Conservation (phyloP, 2,329 filamentous ascomycete genomes). For the Colletotrichum eremochloae region DNA sequence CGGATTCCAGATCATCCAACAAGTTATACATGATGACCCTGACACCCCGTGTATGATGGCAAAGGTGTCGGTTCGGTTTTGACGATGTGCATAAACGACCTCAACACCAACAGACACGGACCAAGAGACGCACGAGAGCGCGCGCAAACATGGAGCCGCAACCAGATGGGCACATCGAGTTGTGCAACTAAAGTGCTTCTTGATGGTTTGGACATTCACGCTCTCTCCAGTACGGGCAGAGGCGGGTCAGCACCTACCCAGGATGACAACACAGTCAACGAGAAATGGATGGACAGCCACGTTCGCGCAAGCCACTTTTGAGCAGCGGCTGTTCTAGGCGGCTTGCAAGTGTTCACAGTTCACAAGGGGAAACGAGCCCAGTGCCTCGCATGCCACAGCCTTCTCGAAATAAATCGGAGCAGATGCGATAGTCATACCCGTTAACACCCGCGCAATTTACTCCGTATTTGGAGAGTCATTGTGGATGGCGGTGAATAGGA, state of each 20-base stretch:
- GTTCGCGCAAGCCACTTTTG: neutral
- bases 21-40: neutral
- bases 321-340: neutral
- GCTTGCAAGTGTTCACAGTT: neutral
- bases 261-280: conserved; percentile 30
- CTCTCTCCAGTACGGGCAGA: neutral
- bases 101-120: conserved; percentile 1
- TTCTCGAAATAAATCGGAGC: conserved; percentile 25
- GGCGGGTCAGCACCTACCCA: conserved; percentile 9
- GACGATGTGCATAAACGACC: conserved; percentile 31
- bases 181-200: neutral
- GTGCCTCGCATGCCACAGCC: conserved; percentile 16
- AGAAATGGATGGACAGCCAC: conserved; percentile 2
- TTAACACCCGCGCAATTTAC: conserved; percentile 29
- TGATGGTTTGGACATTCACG: neutral
- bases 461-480: conserved; percentile 17
- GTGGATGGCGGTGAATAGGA: conserved; percentile 40
- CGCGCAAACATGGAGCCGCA: neutral
- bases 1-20: conserved; percentile 14
- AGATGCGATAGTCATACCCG: conserved; percentile 5
- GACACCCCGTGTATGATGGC: neutral
- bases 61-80: conserved; percentile 3
- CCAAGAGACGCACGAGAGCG: conserved; percentile 1
- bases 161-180: no score
- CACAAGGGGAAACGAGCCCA: conserved; percentile 17